These are phyloP conservation scores for Aureobasidium sp. DNA, from an alignment of 2,329 filamentous ascomycete genomes.

Conservation along the genomic window DNA sequence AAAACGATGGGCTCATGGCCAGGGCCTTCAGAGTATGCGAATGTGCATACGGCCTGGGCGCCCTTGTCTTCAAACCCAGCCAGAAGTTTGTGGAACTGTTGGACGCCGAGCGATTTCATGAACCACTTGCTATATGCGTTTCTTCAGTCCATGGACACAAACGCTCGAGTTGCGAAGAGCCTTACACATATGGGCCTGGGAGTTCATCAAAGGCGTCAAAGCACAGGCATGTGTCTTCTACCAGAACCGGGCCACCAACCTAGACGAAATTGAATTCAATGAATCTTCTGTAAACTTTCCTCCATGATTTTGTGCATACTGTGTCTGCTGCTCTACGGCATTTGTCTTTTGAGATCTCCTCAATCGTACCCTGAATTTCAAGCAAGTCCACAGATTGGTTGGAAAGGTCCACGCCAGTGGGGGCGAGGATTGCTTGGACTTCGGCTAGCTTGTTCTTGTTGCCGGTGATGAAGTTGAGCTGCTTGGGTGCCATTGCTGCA, in stretches of 20 bases:
- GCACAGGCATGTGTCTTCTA: slow-evolving; percentile 92
- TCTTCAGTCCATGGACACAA: background rate
- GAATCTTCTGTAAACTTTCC: background rate
- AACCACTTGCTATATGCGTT: slow-evolving; percentile 73
- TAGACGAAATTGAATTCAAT: slow-evolving; percentile 29
- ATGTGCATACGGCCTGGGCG: slow-evolving; percentile 90
- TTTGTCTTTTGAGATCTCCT: slow-evolving; percentile 86
- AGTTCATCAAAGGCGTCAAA: slow-evolving; percentile 86
- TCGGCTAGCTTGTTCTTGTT: slow-evolving; percentile 91
- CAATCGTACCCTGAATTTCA: slow-evolving; percentile 85
- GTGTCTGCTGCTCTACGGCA: slow-evolving; percentile 69
- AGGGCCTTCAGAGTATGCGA: slow-evolving; percentile 81
- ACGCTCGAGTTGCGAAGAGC: slow-evolving; percentile 14
- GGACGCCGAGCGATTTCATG: slow-evolving; percentile 69
- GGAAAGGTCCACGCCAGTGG: slow-evolving; percentile 56
- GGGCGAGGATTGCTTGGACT: slow-evolving; percentile 74
- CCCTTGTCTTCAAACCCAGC: slow-evolving; percentile 83
- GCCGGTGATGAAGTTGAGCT: slow-evolving; percentile 89
- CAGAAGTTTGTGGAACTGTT: slow-evolving; percentile 82
- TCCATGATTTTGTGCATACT: slow-evolving; percentile 39
- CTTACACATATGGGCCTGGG: slow-evolving; percentile 91
- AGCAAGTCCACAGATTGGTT: slow-evolving; percentile 70
- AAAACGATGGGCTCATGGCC: slow-evolving; percentile 79
- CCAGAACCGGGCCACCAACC: slow-evolving; percentile 79
- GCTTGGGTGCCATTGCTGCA: slow-evolving; percentile 34